Evolutionary conservation across 1,284 basidiomycete species (phyloP).

Genomic region (Pterulicium gracile): DNA sequence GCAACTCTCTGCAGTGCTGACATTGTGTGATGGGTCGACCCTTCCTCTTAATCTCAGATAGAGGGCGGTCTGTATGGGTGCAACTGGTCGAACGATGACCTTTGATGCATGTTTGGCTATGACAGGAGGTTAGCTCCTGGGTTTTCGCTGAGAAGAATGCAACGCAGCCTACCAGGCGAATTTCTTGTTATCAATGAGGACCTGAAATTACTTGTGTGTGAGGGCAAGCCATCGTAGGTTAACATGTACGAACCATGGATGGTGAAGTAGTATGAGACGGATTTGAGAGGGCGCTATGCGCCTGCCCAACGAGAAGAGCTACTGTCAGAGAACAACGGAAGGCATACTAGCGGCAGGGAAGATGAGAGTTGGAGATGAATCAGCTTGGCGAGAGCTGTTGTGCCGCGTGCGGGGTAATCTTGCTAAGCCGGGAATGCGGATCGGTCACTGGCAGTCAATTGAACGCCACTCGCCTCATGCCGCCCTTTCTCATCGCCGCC

Average conservation of each 20-base stretch:
- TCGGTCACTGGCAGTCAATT: too few species aligned
- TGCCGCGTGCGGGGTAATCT: too few species aligned
- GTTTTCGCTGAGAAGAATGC: background rate
- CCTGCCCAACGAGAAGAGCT: background rate
- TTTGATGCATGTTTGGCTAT: constrained; percentile 74
- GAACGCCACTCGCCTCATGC: too few species aligned
- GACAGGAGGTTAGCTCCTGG: constrained; percentile 9
- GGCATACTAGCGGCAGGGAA: background rate
- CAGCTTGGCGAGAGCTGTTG: too few species aligned
- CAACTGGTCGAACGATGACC: constrained; percentile 73
- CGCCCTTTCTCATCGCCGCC: too few species aligned
- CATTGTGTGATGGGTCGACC: constrained; percentile 76
- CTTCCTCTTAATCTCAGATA: constrained; percentile 78
- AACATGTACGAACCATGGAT: background rate
- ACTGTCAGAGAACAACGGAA: background rate
- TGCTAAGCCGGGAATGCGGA: too few species aligned
- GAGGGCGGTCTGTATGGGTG: constrained; percentile 64
- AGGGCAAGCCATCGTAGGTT: background rate
- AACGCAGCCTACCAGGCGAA: constrained; percentile 55
- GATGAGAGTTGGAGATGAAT: too few species aligned
- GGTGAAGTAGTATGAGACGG: background rate
- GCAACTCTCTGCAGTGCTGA: constrained; percentile 62
- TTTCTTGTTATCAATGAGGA: constrained; percentile 71
- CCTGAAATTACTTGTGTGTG: too few species aligned
- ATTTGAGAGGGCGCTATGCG: background rate